These are phyloP conservation scores for Hypoxylon fragiforme DNA, from an alignment of 495 filamentous ascomycete genomes.

Conservation along the genomic window DNA sequence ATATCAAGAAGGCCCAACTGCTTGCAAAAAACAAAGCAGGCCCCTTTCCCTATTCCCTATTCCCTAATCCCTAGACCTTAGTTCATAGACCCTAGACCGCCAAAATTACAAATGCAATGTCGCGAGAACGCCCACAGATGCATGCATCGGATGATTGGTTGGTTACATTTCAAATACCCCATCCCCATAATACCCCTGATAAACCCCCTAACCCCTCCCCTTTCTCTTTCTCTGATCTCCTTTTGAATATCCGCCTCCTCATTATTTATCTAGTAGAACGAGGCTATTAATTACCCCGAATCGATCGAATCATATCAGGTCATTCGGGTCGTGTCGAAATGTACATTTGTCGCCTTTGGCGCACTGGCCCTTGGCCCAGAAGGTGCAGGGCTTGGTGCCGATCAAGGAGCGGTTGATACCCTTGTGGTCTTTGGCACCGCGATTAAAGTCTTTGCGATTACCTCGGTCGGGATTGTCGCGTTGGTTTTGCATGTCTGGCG, in stretches of 20 bases:
- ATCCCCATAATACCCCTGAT: no score
- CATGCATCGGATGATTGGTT: no score
- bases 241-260: no score
- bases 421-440: conserved; percentile 39
- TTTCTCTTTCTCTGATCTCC: no score
- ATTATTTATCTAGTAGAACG: no score
- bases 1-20: no score
- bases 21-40: no score
- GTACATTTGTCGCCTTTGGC: conserved; percentile 84
- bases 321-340: conserved; percentile 65
- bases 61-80: background rate
- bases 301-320: conserved; percentile 21
- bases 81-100: no score
- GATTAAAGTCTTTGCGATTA: conserved; percentile 27
- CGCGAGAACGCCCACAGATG: background rate
- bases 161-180: no score
- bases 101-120: background rate
- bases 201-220: no score
- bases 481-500: conserved; percentile 17
- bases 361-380: conserved; percentile 78
- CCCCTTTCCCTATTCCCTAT: no score
- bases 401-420: conserved; percentile 50
- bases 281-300: no score
- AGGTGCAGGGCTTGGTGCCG: conserved; percentile 69
- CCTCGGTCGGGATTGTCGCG: conserved; percentile 32